A percentile compares a stretch with the other conserved stretches of the same genome.
These are phyloP conservation scores for Eimeria sp. DNA, from an alignment of 169 alveolate genomes.

Conservation along the genomic window DNA sequence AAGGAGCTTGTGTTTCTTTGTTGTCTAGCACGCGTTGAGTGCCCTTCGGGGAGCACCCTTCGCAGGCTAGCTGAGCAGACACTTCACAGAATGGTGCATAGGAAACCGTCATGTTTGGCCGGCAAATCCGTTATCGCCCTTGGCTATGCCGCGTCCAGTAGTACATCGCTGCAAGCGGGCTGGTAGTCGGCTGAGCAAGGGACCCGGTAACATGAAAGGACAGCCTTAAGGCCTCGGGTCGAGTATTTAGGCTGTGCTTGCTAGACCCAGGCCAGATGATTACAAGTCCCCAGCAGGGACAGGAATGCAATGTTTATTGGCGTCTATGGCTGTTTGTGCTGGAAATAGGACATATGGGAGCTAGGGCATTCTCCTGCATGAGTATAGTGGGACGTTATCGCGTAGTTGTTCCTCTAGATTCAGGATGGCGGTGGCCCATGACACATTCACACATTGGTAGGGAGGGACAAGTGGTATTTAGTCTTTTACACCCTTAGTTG, in stretches of 20 bases:
- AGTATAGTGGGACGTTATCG: background rate
- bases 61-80: slow-evolving; percentile 8
- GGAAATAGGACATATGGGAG: slow-evolving; percentile 12
- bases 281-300: slow-evolving; percentile 76
- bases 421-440: background rate
- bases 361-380: slow-evolving; percentile 15
- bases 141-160: slow-evolving; percentile 45
- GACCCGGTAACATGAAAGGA: background rate
- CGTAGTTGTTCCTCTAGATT: slow-evolving; percentile 6
- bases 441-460: background rate
- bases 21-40: slow-evolving; percentile 19
- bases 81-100: slow-evolving; percentile 12
- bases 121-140: slow-evolving; percentile 11
- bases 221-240: slow-evolving; percentile 47
- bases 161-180: slow-evolving; percentile 28
- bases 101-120: slow-evolving; percentile 26
- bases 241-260: slow-evolving; percentile 45
- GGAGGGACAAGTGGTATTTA: background rate
- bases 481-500: background rate
- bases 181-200: slow-evolving; percentile 9
- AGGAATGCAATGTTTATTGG: slow-evolving; percentile 79
- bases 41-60: slow-evolving; percentile 16
- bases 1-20: slow-evolving; percentile 30
- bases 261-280: slow-evolving; percentile 57
- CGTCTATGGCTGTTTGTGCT: slow-evolving; percentile 66